phyloP scores from a whole-genome alignment of 805 yeast species.

The Candida rishiriensis region DNA sequence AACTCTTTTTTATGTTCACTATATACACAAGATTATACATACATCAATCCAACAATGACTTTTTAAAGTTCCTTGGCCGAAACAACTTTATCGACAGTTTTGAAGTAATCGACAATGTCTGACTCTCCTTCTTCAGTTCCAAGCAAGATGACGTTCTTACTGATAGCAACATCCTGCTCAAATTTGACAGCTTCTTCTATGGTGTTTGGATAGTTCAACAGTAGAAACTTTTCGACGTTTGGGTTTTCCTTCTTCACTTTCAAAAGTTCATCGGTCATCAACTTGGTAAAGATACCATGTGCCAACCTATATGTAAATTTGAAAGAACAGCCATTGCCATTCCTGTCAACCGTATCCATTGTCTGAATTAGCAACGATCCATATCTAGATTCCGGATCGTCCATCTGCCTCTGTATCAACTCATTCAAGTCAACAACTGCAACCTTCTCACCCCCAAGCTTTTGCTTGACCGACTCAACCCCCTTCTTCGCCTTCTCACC shows the following conservation, averaged over 20 bases:
- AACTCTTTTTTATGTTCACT: background rate
- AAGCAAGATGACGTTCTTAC: slow-evolving; percentile 35
- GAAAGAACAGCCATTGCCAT: slow-evolving; percentile 26
- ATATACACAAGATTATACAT: slow-evolving; percentile 4
- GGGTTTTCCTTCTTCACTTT: slow-evolving; percentile 22
- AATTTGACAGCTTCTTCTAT: slow-evolving; percentile 67
- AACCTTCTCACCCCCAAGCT: slow-evolving; percentile 19
- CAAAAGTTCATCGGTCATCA: slow-evolving; percentile 35
- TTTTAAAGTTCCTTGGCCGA: slow-evolving; percentile 16
- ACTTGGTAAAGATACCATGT: slow-evolving; percentile 47
- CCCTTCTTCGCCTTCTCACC: slow-evolving; percentile 11
- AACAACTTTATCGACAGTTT: slow-evolving; percentile 55
- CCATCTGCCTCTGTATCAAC: slow-evolving; percentile 43
- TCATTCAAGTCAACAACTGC: slow-evolving; percentile 48
- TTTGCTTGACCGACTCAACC: slow-evolving; percentile 5
- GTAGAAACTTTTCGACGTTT: slow-evolving; percentile 41
- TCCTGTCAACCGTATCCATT: slow-evolving; percentile 21
- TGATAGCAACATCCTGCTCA: slow-evolving; percentile 61
- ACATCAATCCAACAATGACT: slow-evolving; percentile 4
- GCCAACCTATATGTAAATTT: slow-evolving; percentile 30
- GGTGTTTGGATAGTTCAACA: slow-evolving; percentile 56
- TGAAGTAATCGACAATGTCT: slow-evolving; percentile 58
- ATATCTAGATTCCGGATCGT: slow-evolving; percentile 41
- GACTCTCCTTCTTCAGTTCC: slow-evolving; percentile 31
- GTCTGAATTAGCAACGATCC: slow-evolving; percentile 48